Evolutionary conservation across 169 alveolate species (phyloP).

Genomic region (Fabrea salina): DNA sequence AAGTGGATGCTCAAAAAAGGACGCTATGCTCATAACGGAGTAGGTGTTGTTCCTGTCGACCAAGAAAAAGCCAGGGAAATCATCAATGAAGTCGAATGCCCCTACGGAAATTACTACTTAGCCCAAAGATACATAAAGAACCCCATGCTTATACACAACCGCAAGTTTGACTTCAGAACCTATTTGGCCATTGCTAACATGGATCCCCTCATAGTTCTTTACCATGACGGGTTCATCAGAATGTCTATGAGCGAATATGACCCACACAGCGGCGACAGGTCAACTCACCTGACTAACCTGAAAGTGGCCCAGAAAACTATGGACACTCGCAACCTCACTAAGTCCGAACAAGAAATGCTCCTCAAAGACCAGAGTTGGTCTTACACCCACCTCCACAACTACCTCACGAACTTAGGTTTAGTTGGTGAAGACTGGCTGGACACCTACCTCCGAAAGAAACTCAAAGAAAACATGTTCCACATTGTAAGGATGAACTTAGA

Average conservation of each 20-base stretch:
- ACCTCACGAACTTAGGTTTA: not conserved
- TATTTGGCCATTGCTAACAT: constrained; percentile 42
- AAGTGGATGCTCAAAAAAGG: not conserved
- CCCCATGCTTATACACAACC: constrained; percentile 46
- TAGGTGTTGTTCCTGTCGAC: constrained; percentile 19
- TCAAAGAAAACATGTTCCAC: not conserved
- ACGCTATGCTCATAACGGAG: constrained; percentile 13
- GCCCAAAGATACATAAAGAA: constrained; percentile 41
- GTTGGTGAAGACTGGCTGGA: not conserved
- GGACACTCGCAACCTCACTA: not conserved
- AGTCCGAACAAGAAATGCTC: not conserved
- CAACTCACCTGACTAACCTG: not conserved
- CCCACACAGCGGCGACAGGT: not conserved
- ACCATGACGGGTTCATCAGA: constrained; percentile 39
- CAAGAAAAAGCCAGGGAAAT: not conserved
- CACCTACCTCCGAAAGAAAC: not conserved
- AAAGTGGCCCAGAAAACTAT: not conserved
- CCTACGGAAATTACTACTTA: not conserved
- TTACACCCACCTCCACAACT: not conserved
- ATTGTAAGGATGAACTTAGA: not conserved
- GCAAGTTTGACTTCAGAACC: constrained; percentile 54
- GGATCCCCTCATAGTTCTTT: constrained; percentile 45
- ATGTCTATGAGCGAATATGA: constrained; percentile 16
- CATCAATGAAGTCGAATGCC: constrained; percentile 26
- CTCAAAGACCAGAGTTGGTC: not conserved